Evolutionary conservation across 2,329 filamentous ascomycete species (phyloP).

Genomic region (Hyphodiscus sp.): DNA sequence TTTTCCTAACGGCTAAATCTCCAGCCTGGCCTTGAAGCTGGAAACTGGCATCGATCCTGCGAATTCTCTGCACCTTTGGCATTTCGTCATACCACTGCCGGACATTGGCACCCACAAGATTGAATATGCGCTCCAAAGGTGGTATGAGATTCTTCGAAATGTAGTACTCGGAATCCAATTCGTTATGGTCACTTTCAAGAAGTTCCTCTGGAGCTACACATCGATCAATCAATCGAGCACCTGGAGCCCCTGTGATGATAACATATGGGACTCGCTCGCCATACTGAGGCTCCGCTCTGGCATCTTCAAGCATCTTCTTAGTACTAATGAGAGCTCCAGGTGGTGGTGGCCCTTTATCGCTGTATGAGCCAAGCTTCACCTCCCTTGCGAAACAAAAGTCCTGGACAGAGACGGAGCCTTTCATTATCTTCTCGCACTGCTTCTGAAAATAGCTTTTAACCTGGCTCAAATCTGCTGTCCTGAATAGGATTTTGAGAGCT

Average conservation of each 20-base stretch:
- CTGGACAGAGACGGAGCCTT: slow-evolving; percentile 78
- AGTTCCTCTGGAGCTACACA: slow-evolving; percentile 84
- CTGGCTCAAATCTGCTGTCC: slow-evolving; percentile 79
- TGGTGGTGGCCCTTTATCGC: slow-evolving; percentile 70
- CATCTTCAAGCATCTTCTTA: slow-evolving; percentile 78
- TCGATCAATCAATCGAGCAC: slow-evolving; percentile 78
- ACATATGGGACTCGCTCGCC: slow-evolving; percentile 95
- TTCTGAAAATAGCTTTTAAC: slow-evolving; percentile 86
- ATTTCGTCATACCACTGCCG: slow-evolving; percentile 92
- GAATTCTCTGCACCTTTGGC: slow-evolving; percentile 79
- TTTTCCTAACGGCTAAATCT: slow-evolving; percentile 38
- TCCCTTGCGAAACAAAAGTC: slow-evolving; percentile 96
- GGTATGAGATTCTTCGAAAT: slow-evolving; percentile 94
- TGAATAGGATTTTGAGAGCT: slow-evolving; percentile 80
- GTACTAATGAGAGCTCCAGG: slow-evolving; percentile 86
- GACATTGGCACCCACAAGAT: slow-evolving; percentile 88
- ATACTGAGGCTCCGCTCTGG: slow-evolving; percentile 83
- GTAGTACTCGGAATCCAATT: slow-evolving; percentile 93
- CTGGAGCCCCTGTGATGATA: slow-evolving; percentile 81
- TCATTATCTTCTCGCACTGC: slow-evolving; percentile 91
- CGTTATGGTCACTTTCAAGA: slow-evolving; percentile 66
- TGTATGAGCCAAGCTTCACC: slow-evolving; percentile 85
- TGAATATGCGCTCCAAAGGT: slow-evolving; percentile 92
- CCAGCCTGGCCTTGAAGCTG: slow-evolving; percentile 28
- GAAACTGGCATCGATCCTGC: slow-evolving; percentile 36